Conservation (phyloP, 2,329 filamentous ascomycete species). For the Ascochyta fabae region DNA sequence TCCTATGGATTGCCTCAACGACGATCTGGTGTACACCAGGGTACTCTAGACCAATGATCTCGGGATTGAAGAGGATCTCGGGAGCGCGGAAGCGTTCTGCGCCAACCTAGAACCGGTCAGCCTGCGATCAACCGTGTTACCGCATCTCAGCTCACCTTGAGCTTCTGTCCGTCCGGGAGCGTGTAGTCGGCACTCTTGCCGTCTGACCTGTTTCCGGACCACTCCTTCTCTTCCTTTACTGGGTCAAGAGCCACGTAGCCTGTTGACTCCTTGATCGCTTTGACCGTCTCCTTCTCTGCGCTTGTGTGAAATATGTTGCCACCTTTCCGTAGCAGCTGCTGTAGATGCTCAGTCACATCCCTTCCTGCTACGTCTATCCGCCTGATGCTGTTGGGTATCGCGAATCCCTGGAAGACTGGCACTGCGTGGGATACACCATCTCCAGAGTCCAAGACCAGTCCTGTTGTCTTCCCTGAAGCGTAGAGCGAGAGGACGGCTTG, state of each 20-base stretch:
- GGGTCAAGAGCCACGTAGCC: slow-evolving; percentile 92
- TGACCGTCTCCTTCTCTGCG: slow-evolving; percentile 98
- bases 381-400: slow-evolving; percentile 92
- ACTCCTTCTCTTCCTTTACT: slow-evolving; percentile 95
- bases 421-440: slow-evolving; percentile 98
- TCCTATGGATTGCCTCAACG: slow-evolving; percentile 92
- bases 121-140: slow-evolving; percentile 11
- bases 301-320: slow-evolving; percentile 97
- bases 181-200: slow-evolving; percentile 85
- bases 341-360: slow-evolving; percentile 95
- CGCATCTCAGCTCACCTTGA: slow-evolving; percentile 68
- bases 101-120: slow-evolving; percentile 68
- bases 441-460: slow-evolving; percentile 92
- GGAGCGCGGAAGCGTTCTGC: slow-evolving; percentile 94
- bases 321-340: slow-evolving; percentile 86
- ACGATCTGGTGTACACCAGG: slow-evolving; percentile 97
- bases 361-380: slow-evolving; percentile 95
- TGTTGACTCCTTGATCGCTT: slow-evolving; percentile 93
- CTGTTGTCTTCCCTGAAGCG: slow-evolving; percentile 92
- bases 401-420: slow-evolving; percentile 96
- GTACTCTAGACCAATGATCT: slow-evolving; percentile 96
- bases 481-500: slow-evolving; percentile 96
- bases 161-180: slow-evolving; percentile 88
- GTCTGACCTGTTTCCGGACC: slow-evolving; percentile 78
- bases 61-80: slow-evolving; percentile 96